These are phyloP conservation scores for Aspergillus bertholletiae DNA, from an alignment of 495 filamentous ascomycete species.

Conservation along the genomic window DNA sequence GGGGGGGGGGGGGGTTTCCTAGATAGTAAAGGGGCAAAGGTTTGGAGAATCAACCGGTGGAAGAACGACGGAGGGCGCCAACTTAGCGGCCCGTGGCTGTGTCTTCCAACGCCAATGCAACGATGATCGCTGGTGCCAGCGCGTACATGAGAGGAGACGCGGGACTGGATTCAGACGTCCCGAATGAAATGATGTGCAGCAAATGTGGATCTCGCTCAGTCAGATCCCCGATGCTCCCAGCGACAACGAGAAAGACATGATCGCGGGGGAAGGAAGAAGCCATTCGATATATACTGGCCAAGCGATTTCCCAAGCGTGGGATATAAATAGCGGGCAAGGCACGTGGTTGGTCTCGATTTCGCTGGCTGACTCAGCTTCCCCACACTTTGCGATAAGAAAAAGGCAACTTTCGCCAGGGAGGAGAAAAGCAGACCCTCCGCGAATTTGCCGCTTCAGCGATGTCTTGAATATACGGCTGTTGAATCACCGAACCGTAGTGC, in stretches of 20 bases:
- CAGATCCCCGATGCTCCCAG: neutral
- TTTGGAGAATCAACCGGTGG: neutral
- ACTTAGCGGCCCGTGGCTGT: constrained; percentile 18
- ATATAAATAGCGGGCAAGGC: constrained; percentile 14
- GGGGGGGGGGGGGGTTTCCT: constrained; percentile 11
- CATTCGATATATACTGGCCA: too few species aligned
- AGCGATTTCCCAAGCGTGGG: neutral
- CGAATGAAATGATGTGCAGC: neutral
- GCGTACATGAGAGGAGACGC: neutral
- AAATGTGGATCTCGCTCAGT: neutral
- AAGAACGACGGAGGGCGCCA: constrained; percentile 9
- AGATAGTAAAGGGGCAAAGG: neutral
- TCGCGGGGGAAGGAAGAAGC: too few species aligned
- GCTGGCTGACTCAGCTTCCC: constrained; percentile 15
- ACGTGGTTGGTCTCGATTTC: constrained; percentile 21
- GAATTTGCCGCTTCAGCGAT: neutral
- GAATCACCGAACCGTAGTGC: neutral
- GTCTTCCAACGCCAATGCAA: constrained; percentile 10
- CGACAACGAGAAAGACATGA: neutral
- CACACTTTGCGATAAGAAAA: constrained; percentile 16
- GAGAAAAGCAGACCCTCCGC: constrained; percentile 4
- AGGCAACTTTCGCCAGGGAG: neutral
- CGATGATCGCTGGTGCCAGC: constrained; percentile 12
- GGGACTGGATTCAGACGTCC: neutral
- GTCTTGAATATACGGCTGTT: neutral